phyloP scores from a whole-genome alignment of 116 monocot species.

The Thalassia testudinum region DNA sequence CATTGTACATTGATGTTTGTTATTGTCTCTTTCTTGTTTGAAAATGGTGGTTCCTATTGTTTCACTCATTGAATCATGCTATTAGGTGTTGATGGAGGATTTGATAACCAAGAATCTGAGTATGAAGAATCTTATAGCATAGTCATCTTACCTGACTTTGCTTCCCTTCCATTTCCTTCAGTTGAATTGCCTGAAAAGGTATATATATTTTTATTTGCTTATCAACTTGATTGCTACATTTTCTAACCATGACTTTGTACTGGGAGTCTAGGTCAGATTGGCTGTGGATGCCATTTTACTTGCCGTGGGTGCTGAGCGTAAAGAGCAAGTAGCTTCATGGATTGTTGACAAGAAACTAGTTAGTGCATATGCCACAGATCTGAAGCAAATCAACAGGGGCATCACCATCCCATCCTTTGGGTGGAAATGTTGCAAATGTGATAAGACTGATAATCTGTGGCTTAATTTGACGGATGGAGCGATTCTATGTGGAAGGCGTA shows the following conservation, averaged over 20 bases:
- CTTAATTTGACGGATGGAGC: constrained; percentile 94
- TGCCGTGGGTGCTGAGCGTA: constrained; percentile 70
- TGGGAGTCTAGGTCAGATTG: constrained; percentile 61
- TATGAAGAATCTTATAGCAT: constrained; percentile 74
- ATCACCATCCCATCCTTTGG: constrained; percentile 72
- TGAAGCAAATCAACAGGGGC: constrained; percentile 68
- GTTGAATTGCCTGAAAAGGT: constrained; percentile 96
- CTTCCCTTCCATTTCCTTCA: constrained; percentile 80
- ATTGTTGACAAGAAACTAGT: constrained; percentile 69
- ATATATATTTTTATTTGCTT: background rate
- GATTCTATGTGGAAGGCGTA: constrained; percentile 82
- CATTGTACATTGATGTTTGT: no score
- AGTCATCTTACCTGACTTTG: constrained; percentile 61
- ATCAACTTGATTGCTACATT: background rate
- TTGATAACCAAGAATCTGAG: constrained; percentile 76
- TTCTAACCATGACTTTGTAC: background rate
- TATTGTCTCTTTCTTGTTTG: no score
- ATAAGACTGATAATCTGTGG: constrained; percentile 95
- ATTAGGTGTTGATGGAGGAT: constrained; percentile 86
- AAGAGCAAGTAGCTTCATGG: constrained; percentile 84
- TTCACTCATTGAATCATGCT: background rate
- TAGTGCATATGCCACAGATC: constrained; percentile 63
- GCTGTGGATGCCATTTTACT: constrained; percentile 73
- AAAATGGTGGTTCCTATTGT: no score
- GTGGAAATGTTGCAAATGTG: constrained; percentile 92